Base-by-base conservation (phyloP, 1,284 basidiomycete genomes). In the Nidula niveotomentosa region DNA sequence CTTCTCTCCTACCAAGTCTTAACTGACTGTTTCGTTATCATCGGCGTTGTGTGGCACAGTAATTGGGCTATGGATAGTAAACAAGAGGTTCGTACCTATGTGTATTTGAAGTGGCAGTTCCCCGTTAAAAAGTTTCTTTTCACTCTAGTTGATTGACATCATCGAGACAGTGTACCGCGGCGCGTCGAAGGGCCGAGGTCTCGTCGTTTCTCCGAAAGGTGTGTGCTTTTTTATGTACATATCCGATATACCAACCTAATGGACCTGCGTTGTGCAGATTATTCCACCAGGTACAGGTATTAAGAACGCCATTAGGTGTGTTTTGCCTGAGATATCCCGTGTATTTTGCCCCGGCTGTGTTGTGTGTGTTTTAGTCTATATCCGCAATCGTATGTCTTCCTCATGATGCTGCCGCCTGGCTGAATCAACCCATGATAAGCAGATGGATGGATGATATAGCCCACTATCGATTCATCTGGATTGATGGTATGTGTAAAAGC, bases 41-140 rank as follows among this genome's bases (percentile, higher is more conserved):
- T 46, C 13, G 33, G 36, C 41, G 49, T n/a, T n/a, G n/a, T n/a
- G n/a, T 55, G 50, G 23, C 56, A 58, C 59, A 96, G 94, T 71
- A 97, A 96, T 72, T 98, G 95, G 95, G 86, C 94, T 23, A 96
- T 98, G 85, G 92, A 94, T 68, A 94, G 95, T 72, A 96, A 98
- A 69, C 94, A 98, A 76, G 91, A 98, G 83, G 90, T 93, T 58
- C 49, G 84, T 65, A 48, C 49, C 49, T n/a, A n/a, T n/a, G n/a
- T n/a, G n/a, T n/a, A 8, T 8, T 49, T 39, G 37, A 39, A 9
- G n/a, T n/a, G 9, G 37, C 37, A 9, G n/a, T 39, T 39, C 37
- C n/a, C 37, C 45, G 17, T 18, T 47, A 12, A 47, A 12, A 9
- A 47, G 10, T 9, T 8, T 9, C 10, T 18, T 10, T 9, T 47